phyloP scores from a whole-genome alignment of 1,139 yeast genomes.

The Hemisphaericaspora xylofermentans region DNA sequence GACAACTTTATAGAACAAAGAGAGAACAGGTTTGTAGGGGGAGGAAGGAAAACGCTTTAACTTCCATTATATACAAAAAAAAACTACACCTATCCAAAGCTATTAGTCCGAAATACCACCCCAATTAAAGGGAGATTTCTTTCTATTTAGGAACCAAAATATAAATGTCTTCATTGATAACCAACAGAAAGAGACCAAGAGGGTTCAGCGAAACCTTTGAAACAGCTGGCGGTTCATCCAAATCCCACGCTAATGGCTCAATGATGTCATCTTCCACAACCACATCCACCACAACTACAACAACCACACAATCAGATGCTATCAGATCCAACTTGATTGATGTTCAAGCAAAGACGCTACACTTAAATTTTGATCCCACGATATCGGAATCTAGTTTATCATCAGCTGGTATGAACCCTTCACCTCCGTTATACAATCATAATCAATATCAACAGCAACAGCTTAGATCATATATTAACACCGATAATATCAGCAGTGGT shows the following conservation, averaged over 20 bases:
- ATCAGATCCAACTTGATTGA: constrained; percentile 1
- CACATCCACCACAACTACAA: constrained; percentile 6
- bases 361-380: constrained; percentile 11
- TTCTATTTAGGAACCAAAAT: no score
- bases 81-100: no score
- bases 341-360: constrained; percentile 10
- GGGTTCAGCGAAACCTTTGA: constrained; percentile 46
- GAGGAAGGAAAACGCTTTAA: no score
- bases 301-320: constrained; percentile 4
- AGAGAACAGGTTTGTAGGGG: no score
- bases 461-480: constrained; percentile 1
- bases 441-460: constrained; percentile 6
- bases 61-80: no score
- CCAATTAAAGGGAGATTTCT: no score
- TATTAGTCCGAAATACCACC: no score
- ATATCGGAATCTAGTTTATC: constrained; percentile 7
- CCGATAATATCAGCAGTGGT: constrained; percentile 1
- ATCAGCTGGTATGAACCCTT: constrained; percentile 5
- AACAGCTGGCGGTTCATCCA: constrained; percentile 10
- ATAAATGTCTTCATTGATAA: constrained; percentile 29
- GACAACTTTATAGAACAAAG: no score
- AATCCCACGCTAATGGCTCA: constrained; percentile 3
- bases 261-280: neutral
- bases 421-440: constrained; percentile 8
- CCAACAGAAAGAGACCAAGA: constrained; percentile 48